A percentile compares a stretch with the other conserved stretches of the same genome.
phyloP scores from a whole-genome alignment of 768 basidiomycete species.

The Mrakia gelida region DNA sequence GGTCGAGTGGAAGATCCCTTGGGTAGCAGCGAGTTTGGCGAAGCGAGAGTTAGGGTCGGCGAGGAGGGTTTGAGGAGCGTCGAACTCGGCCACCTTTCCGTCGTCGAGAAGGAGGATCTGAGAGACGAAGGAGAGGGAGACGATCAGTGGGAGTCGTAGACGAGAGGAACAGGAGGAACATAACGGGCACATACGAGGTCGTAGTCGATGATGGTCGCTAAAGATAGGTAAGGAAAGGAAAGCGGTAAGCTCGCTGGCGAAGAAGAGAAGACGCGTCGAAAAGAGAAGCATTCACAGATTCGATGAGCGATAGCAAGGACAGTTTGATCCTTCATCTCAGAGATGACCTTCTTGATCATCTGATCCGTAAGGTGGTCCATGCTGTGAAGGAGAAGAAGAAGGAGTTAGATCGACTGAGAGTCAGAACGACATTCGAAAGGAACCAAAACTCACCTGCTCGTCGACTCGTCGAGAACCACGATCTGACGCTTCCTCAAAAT shows the following conservation, averaged over 20 bases:
- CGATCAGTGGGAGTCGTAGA: too few species aligned
- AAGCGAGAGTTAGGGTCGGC: slow-evolving; percentile 5
- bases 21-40: background rate
- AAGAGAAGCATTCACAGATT: background rate
- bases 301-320: slow-evolving; percentile 36
- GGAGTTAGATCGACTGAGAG: background rate
- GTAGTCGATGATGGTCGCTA: background rate
- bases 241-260: background rate
- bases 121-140: background rate
- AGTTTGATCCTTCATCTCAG: slow-evolving; percentile 27
- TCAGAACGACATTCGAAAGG: slow-evolving; percentile 11
- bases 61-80: background rate
- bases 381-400: slow-evolving; percentile 5
- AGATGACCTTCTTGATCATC: slow-evolving; percentile 31
- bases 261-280: background rate
- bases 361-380: slow-evolving; percentile 37
- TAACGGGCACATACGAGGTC: background rate
- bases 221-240: too few species aligned
- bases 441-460: slow-evolving; percentile 15
- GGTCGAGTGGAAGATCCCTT: slow-evolving; percentile 5
- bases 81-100: slow-evolving; percentile 11
- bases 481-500: slow-evolving; percentile 34
- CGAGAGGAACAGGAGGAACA: background rate
- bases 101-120: slow-evolving; percentile 19
- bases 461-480: slow-evolving; percentile 33